Base-by-base conservation (phyloP, 345 rosid species). In the Rubroshorea leprosula region DNA sequence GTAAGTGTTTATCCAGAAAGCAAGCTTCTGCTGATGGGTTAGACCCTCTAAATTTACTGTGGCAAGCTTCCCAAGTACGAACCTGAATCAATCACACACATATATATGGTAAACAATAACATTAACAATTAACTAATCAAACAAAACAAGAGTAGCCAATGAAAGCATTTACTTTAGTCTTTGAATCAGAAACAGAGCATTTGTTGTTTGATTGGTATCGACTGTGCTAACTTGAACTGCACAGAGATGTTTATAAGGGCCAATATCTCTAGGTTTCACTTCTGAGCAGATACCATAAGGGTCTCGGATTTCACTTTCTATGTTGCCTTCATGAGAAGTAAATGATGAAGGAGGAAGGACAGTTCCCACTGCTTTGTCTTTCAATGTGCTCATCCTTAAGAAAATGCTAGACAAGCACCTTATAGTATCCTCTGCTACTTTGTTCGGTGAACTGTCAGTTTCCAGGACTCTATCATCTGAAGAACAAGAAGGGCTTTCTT, bases 1-100 rank as follows among this genome's bases (percentile, higher is more conserved):
- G 67, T 87, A 93, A 23, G 73, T 82, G 74, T 92, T 92, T 60
- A 92, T 86, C 98, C 95, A 92, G 70, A 92, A 92, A 29, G 98
- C 98, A 35, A 93, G 91, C 75, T 89, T 89, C 72, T 89, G 90
- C 68, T 89, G 96, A 79, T 89, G 97, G 55, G 74, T 79, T 49
- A 89, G 88, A 60, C 85, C 85, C 17, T 80, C 80, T 51, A 87
- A 76, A 53, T 70, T 78, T 25, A 79, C 89, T 59, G 74, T 5
- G 43, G 89, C 76, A 65, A 89, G 97, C 82, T 89, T 93, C 66
- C 72, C 77, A 21, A 83, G 80, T 58, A 89, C 50, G 65, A 73
- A 78, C 78, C 99, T 93, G 82, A 47, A 63, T 38, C 13, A 53
- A 63, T 65, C n/a, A 43, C 48, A 60, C 21, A 72, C 14, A 43